phyloP scores from a whole-genome alignment of 2,329 filamentous ascomycete species.

The Sporothrix phasma region DNA sequence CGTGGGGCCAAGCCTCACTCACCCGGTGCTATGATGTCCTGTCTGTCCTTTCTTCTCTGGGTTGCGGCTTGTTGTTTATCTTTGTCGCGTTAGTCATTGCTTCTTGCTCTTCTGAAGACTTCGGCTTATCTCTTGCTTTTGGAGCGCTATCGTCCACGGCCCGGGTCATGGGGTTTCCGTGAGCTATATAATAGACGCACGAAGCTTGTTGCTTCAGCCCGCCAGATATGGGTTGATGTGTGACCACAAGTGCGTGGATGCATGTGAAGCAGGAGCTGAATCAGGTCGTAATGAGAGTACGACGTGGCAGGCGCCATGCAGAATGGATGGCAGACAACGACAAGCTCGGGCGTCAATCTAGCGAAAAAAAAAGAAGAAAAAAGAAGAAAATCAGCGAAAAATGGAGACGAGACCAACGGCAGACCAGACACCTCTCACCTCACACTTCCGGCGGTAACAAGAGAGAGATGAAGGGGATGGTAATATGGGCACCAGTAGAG shows the following conservation, averaged over 20 bases:
- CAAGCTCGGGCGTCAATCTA: background rate
- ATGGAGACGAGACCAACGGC: no score
- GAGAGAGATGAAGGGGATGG: slow-evolving; percentile 5
- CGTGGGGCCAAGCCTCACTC: no score
- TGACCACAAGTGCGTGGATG: background rate
- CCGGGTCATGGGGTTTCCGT: background rate
- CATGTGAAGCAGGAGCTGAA: background rate
- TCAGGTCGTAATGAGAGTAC: background rate
- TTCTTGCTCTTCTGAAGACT: background rate
- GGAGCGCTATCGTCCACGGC: background rate
- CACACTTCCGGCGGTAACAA: background rate
- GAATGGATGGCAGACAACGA: background rate
- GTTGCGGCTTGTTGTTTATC: background rate
- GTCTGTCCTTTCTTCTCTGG: background rate
- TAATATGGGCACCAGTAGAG: background rate
- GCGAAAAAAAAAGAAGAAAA: background rate
- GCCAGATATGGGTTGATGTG: background rate
- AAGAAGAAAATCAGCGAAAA: no score
- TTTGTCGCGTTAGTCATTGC: background rate
- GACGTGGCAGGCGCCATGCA: background rate
- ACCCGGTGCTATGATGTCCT: no score
- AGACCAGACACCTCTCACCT: background rate
- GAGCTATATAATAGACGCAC: background rate
- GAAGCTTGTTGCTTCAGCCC: background rate
- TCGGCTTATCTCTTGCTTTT: background rate